These are phyloP conservation scores for Arctium lappa DNA, from an alignment of 129 eudicot genomes.

Conservation along the genomic window DNA sequence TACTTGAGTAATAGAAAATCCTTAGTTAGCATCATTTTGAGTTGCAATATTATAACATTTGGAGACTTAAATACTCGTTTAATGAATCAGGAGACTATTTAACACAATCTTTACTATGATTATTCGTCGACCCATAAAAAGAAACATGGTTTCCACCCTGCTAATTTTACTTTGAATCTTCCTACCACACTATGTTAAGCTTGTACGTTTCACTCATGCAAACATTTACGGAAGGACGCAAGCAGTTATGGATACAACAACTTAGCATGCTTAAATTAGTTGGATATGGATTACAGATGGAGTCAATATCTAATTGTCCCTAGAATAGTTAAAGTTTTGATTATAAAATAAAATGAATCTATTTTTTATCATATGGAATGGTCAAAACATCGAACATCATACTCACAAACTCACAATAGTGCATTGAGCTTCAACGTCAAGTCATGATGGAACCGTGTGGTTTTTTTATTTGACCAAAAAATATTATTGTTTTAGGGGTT, in stretches of 20 bases:
- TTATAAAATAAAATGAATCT: background rate
- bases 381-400: background rate
- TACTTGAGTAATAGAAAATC: no score
- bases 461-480: background rate
- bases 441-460: background rate
- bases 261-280: background rate
- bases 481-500: background rate
- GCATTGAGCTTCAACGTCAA: background rate
- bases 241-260: background rate
- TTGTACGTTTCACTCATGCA: background rate
- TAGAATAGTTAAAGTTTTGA: background rate
- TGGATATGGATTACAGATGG: background rate
- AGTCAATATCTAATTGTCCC: background rate
- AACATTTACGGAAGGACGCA: background rate
- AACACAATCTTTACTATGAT: background rate
- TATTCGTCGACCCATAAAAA: no score
- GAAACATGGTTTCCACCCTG: background rate
- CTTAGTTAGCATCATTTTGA: background rate
- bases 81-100: background rate
- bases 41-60: background rate
- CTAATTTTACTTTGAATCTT: no score
- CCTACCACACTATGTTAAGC: no score
- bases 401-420: background rate
- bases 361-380: background rate
- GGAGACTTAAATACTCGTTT: background rate